phyloP scores from a whole-genome alignment of 2,329 filamentous ascomycete species.

The Fusarium sp. region DNA sequence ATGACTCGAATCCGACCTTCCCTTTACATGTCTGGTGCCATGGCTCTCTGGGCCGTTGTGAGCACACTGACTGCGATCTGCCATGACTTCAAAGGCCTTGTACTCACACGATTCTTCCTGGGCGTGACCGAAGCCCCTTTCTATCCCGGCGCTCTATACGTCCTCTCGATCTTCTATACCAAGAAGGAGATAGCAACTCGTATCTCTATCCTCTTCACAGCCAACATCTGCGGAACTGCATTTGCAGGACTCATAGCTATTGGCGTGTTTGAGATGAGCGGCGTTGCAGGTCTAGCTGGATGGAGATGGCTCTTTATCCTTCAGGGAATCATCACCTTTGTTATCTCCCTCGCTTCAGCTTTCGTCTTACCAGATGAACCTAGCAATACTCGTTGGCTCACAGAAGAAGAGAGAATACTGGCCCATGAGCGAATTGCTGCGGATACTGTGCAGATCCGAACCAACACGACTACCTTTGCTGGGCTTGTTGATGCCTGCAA shows the following conservation, averaged over 20 bases:
- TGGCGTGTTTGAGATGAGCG: conserved; percentile 51
- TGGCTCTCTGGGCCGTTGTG: conserved; percentile 56
- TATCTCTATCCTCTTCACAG: conserved; percentile 59
- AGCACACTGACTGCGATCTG: conserved; percentile 55
- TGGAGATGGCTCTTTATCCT: conserved; percentile 52
- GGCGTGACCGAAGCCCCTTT: conserved; percentile 57
- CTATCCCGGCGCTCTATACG: conserved; percentile 51
- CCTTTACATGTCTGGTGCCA: conserved; percentile 54
- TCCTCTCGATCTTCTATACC: conserved; percentile 67
- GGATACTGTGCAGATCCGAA: conserved; percentile 52
- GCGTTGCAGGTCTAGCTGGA: conserved; percentile 39
- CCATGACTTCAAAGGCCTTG: conserved; percentile 56
- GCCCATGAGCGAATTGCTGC: conserved; percentile 54
- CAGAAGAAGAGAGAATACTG: conserved; percentile 53
- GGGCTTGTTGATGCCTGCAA: conserved; percentile 57
- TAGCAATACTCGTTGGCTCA: conserved; percentile 53
- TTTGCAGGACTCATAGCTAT: conserved; percentile 60
- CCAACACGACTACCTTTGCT: conserved; percentile 52
- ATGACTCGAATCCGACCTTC: conserved; percentile 56
- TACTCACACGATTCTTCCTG: conserved; percentile 56
- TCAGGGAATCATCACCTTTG: conserved; percentile 43
- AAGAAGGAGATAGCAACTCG: conserved; percentile 58
- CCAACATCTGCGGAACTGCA: conserved; percentile 50
- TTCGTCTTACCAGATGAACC: conserved; percentile 54
- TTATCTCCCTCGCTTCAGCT: conserved; percentile 46